Evolutionary conservation across 345 rosid genomes (phyloP).

Genomic region (Murraya paniculata): DNA sequence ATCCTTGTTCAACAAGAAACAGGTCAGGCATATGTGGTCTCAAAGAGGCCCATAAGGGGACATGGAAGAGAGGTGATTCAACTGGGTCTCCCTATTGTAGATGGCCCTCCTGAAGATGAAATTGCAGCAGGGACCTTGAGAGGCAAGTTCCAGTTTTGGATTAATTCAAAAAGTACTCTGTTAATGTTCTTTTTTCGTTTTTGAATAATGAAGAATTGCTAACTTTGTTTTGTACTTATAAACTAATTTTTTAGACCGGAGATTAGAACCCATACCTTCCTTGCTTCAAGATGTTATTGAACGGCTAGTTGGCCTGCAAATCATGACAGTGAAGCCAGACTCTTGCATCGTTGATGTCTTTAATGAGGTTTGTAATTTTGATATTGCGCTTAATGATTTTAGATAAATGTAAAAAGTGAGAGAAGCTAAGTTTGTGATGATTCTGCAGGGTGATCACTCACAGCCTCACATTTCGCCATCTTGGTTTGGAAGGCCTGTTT

Average conservation of each 20-base stretch:
- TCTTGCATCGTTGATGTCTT: constrained; percentile 81
- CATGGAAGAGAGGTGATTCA: constrained; percentile 97
- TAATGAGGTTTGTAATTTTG: constrained; percentile 51
- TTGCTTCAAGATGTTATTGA: constrained; percentile 73
- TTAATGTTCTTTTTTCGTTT: not conserved
- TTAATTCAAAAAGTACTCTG: not conserved
- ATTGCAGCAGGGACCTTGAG: constrained; percentile 40
- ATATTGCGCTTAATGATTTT: constrained; percentile 4
- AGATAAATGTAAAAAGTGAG: not conserved
- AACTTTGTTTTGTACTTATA: not conserved
- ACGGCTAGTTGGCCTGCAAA: constrained; percentile 53
- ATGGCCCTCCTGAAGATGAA: constrained; percentile 72
- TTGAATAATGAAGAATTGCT: not conserved
- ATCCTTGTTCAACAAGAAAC: constrained; percentile 28
- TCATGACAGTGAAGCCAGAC: constrained; percentile 70
- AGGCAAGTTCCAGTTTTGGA: constrained; percentile 44
- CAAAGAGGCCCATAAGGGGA: constrained; percentile 81
- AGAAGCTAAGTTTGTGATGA: constrained; percentile 11
- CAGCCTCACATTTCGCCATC: constrained; percentile 70
- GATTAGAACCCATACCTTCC: constrained; percentile 67
- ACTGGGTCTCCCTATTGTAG: constrained; percentile 75
- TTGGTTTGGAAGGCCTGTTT: constrained; percentile 81
- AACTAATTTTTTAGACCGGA: constrained; percentile 46
- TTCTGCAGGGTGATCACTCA: constrained; percentile 81
- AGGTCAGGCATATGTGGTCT: constrained; percentile 71